These are phyloP conservation scores for Populus trichocarpa DNA, from an alignment of 441 rosid species.

Conservation along the genomic window DNA sequence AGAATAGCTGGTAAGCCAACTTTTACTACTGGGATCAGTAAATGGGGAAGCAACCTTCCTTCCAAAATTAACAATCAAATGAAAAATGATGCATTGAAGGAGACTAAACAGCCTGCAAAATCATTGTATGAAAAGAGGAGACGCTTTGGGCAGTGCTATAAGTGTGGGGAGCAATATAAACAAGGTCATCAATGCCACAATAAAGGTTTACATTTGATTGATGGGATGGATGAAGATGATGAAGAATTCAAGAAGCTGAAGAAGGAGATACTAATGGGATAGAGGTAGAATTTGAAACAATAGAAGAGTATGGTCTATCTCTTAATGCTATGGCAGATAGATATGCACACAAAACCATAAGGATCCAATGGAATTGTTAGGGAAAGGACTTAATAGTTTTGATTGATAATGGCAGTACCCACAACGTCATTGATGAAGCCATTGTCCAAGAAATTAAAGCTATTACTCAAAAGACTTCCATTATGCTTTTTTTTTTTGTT, in stretches of 20 bases:
- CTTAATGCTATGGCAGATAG: neutral
- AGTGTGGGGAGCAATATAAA: neutral
- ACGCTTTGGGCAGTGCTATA: neutral
- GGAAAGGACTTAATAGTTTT: too few species aligned
- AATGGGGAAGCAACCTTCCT: neutral
- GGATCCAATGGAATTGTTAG: neutral
- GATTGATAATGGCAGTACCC: neutral
- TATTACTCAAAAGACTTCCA: neutral
- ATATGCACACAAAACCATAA: too few species aligned
- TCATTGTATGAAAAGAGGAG: neutral
- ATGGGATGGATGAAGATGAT: neutral
- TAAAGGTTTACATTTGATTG: too few species aligned
- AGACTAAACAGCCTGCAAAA: neutral
- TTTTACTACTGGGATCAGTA: neutral
- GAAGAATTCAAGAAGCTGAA: neutral
- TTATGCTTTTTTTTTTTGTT: too few species aligned
- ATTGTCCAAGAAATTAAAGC: neutral
- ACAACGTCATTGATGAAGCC: neutral
- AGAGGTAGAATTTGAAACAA: neutral
- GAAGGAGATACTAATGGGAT: neutral
- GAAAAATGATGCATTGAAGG: neutral
- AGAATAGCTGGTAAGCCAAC: neutral
- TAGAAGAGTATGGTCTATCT: too few species aligned
- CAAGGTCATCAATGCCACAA: too few species aligned
- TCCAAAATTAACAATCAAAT: neutral